phyloP scores from a whole-genome alignment of 1,284 basidiomycete genomes.

The Microbotryomycetes sp. region DNA sequence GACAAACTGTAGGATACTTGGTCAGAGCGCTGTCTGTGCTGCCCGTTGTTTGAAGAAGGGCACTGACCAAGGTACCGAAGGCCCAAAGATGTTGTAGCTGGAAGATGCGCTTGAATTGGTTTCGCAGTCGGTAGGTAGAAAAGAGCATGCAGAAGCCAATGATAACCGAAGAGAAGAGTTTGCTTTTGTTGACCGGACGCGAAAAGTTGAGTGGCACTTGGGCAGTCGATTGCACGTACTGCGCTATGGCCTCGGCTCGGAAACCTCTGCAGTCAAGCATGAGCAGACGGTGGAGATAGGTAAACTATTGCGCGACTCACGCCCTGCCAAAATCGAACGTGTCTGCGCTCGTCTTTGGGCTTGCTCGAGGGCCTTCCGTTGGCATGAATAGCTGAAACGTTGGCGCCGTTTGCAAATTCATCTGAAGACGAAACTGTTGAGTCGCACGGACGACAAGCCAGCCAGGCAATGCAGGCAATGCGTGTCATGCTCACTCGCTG shows the following conservation, averaged over 20 bases:
- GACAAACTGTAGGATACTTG: constrained; percentile 36
- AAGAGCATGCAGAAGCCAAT: constrained; percentile 3
- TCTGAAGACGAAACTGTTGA: constrained; percentile 46
- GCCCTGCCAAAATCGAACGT: constrained; percentile 65
- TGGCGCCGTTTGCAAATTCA: constrained; percentile 65
- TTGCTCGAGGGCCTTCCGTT: constrained; percentile 54
- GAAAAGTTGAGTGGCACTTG: constrained; percentile 49
- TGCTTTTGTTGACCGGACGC: constrained; percentile 35
- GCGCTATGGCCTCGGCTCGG: constrained; percentile 64
- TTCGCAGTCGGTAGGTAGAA: constrained; percentile 50
- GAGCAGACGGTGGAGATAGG: constrained; percentile 1
- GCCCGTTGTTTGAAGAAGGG: neutral
- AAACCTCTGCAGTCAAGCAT: constrained; percentile 57
- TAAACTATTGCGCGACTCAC: constrained; percentile 53
- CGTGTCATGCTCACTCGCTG: constrained; percentile 53
- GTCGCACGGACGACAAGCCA: too few relatives aligned
- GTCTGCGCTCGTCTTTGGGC: constrained; percentile 49
- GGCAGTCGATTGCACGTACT: constrained; percentile 50
- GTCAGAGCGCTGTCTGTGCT: neutral
- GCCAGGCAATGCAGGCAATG: neutral
- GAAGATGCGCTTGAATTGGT: constrained; percentile 55
- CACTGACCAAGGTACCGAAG: constrained; percentile 49
- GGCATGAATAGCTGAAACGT: constrained; percentile 70
- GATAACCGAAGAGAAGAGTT: constrained; percentile 36
- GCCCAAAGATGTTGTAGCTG: constrained; percentile 68